A percentile compares a stretch with the other conserved stretches of the same genome.
These are phyloP conservation scores for Zymoseptoria tritici DNA, from an alignment of 2,329 filamentous ascomycete species.

Conservation along the genomic window DNA sequence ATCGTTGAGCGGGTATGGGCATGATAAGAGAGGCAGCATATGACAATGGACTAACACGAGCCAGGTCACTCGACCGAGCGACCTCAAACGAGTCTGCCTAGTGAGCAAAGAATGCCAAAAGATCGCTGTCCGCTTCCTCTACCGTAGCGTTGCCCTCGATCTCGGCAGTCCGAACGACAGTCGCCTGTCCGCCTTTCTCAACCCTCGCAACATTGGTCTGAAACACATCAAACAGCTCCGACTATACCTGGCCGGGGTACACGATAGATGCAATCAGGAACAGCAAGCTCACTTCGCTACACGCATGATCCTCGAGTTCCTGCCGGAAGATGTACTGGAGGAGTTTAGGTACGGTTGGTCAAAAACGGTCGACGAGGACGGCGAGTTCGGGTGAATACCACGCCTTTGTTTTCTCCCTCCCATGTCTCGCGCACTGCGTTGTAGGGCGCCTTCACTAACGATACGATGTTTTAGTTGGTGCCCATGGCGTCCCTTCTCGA, in stretches of 20 bases:
- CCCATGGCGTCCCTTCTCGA: slow-evolving; percentile 42
- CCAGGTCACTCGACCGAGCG: slow-evolving; percentile 39
- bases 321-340: slow-evolving; percentile 43
- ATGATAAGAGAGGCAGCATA: neutral
- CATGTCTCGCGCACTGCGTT: neutral
- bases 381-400: neutral
- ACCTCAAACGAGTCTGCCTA: slow-evolving; percentile 43
- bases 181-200: slow-evolving; percentile 39
- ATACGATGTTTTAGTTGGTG: slow-evolving; percentile 33
- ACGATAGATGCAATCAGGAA: slow-evolving; percentile 37
- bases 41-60: slow-evolving; percentile 3
- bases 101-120: slow-evolving; percentile 41
- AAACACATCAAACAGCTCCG: slow-evolving; percentile 39
- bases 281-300: slow-evolving; percentile 42
- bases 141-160: slow-evolving; percentile 41
- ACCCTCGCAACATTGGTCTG: slow-evolving; percentile 42
- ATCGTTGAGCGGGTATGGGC: slow-evolving; percentile 20
- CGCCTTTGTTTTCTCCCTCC: neutral
- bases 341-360: slow-evolving; percentile 34
- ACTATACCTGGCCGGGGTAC: slow-evolving; percentile 39
- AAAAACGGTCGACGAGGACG: slow-evolving; percentile 1
- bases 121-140: slow-evolving; percentile 40
- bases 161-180: slow-evolving; percentile 39
- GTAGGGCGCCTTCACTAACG: neutral
- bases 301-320: slow-evolving; percentile 42